Evolutionary conservation across 768 basidiomycete species (phyloP), one percentile per base, ranked within the genome.

Genomic region (Amanita muscaria): DNA sequence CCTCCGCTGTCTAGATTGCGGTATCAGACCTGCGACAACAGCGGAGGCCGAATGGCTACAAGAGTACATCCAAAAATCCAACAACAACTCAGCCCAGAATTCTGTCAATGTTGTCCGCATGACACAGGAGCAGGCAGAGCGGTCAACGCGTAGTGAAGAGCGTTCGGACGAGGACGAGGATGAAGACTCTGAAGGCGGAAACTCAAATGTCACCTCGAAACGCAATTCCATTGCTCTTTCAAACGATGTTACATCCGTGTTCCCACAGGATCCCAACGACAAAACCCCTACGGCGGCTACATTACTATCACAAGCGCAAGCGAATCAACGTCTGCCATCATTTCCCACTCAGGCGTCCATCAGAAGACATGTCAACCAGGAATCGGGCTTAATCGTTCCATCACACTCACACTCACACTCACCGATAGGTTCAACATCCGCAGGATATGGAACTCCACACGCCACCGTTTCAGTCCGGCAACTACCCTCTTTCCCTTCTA

Each of bases 31-130:
- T 44, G 85, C 87, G n/a, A 90, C 87, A 24, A 79, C 86, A 51
- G 80, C 87, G 29, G 88, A 91, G 68, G 87, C 87, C 51, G 88
- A 91, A 64, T 91, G 87, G 75, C 75, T 91, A 19, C 88, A 90
- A 59, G 88, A 90, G 53, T 91, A 89, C 63, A 86, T 90, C 52
- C 85, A 87, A 55, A 88, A 88, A 60, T 86, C 88, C 4, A 91
- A 91, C 67, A 89, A 89, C 60, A 83, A 73, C 53, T 83, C 88
- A 5, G 84, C 77, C 5, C 83, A 87, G 59, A 70, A 76, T 41
- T 82, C 83, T 23, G 73, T 80, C 51, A 85, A 83, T 51, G 80
- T 83, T n/a, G 78, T 79, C 30, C 81, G 83, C 33, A 65, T 74
- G 32, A 80, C 81, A 8, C 78, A 79, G 49, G 85, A 85, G 53